A percentile compares a stretch with the other conserved stretches of the same genome.
phyloP scores from a whole-genome alignment of 768 basidiomycete genomes.

The Lactarius tabidus region DNA sequence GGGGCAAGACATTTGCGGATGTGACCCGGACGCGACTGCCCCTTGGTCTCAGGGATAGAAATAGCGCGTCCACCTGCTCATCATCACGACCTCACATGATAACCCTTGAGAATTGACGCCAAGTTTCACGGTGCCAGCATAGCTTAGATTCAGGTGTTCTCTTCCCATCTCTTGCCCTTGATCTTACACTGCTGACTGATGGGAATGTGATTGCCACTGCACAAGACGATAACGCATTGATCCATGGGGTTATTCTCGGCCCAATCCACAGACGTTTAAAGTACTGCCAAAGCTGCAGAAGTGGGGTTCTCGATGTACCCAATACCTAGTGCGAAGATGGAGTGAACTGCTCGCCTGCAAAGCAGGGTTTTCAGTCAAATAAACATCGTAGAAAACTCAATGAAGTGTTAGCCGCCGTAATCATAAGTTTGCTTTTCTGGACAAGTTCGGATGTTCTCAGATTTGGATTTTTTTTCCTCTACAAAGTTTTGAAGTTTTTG shows the following conservation, averaged over 20 bases:
- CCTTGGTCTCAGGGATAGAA: background rate
- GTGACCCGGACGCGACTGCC: background rate
- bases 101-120: background rate
- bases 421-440: no score
- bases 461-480: no score
- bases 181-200: background rate
- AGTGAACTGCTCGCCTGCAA: no score
- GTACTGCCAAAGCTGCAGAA: background rate
- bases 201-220: no score
- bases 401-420: no score
- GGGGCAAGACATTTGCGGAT: background rate
- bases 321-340: background rate
- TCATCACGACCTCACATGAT: background rate
- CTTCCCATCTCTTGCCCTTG: background rate
- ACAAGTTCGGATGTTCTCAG: no score
- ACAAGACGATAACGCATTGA: background rate
- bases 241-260: background rate
- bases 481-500: no score
- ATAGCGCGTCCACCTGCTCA: background rate
- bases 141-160: background rate
- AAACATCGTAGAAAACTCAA: no score
- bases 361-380: no score
- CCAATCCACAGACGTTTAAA: background rate
- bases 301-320: background rate
- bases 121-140: constrained; percentile 9